Percentiles rank a stretch among this genome's conserved stretches.
Evolutionary conservation across 768 basidiomycete species (phyloP).

Genomic region (Rhizopogon rudus): DNA sequence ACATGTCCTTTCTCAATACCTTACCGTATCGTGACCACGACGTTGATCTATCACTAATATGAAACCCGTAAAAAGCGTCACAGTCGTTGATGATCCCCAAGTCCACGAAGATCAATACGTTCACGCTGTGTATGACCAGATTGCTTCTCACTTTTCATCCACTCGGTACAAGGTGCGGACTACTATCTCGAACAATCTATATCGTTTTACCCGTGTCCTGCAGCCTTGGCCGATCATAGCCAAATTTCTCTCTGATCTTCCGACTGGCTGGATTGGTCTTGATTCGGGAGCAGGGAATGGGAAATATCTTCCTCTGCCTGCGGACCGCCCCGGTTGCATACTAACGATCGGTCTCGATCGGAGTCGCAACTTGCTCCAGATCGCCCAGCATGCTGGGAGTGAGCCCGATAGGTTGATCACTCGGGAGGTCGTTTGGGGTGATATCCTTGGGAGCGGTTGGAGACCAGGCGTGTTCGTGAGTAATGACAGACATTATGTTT

Average conservation of each 20-base stretch:
- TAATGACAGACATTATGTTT: constrained; percentile 5
- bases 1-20: background rate
- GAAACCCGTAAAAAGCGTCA: constrained; percentile 27
- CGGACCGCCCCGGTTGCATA: constrained; percentile 51
- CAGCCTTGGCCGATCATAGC: constrained; percentile 91
- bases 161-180: constrained; percentile 77
- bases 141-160: constrained; percentile 82
- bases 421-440: constrained; percentile 77
- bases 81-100: constrained; percentile 45
- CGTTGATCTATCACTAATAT: background rate
- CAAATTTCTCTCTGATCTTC: constrained; percentile 63
- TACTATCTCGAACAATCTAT: background rate
- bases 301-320: constrained; percentile 84
- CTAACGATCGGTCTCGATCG: constrained; percentile 85
- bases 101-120: constrained; percentile 72
- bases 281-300: constrained; percentile 98
- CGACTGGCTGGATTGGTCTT: constrained; percentile 79
- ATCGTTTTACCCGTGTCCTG: background rate
- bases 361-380: constrained; percentile 70
- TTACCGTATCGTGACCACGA: constrained; percentile 1
- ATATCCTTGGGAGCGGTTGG: constrained; percentile 73
- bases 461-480: constrained; percentile 76
- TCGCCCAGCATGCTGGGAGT: constrained; percentile 64
- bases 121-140: constrained; percentile 78
- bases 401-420: constrained; percentile 15